Evolutionary conservation across 2,329 filamentous ascomycete species (phyloP), one percentile per base, ranked within the genome.

Genomic region (Claviceps arundinis): DNA sequence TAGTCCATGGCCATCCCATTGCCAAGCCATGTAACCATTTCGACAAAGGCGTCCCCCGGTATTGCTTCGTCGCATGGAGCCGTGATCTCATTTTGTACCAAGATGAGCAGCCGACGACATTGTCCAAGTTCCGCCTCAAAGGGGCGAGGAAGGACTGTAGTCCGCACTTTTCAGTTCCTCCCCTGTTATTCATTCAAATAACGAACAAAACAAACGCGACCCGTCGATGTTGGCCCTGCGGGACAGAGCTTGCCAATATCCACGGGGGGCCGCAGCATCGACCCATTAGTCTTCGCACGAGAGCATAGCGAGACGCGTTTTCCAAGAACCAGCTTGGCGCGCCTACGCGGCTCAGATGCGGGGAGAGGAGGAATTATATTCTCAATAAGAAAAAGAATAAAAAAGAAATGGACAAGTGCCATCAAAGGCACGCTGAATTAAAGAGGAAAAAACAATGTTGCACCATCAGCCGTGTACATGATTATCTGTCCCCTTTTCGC

Each of bases 251-350:
- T 56, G 54, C 47, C 53, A 53, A 55, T 53, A 50, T 59, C 53
- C 53, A 65, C 65, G 69, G 60, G 71, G 68, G 73, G 72, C 61
- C 72, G 73, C 68, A 76, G 73, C 71, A 77, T 76, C 73, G 73
- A 73, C 74, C 73, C 72, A 70, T 65, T 67, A 66, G 69, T 67
- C 59, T 58, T 60, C 61, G 61, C 63, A 55, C 57, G 58, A 56
- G 26, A 48, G 50, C 53, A 54, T 54, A 47, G 45, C 50, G 38
- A 34, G 24, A 62, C 56, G 58, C 58, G 52, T 56, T 53, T 52
- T 54, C 61, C 68, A 69, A 71, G 69, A 50, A 66, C 73, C 73
- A 67, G 73, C 73, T 73, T 70, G 63, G 5, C 56, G 60, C 42
- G 52, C 52, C 26, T 26, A 50, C 41, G 62, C 58, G 62, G 61